Conservation (phyloP, 2,329 filamentous ascomycete genomes). For the Fusarium luffae region DNA sequence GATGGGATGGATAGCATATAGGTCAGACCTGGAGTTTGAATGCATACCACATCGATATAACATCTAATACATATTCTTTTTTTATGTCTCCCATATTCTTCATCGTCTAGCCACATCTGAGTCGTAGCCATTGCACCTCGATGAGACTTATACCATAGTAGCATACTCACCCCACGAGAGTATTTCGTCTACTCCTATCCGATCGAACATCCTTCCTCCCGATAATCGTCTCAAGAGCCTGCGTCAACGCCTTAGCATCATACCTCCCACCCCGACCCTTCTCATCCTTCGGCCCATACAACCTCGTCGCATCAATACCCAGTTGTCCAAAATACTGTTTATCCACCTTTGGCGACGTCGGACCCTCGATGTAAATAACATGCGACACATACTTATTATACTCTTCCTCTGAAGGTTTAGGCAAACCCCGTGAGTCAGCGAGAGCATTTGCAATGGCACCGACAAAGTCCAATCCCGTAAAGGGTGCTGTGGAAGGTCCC, state of each 20-base stretch:
- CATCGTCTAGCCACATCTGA: background rate
- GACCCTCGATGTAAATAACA: conserved; percentile 80
- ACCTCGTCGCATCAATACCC: conserved; percentile 80
- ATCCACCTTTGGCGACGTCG: conserved; percentile 76
- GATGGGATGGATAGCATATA: conserved; percentile 23
- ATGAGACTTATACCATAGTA: too few relatives aligned
- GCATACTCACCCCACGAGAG: conserved; percentile 49
- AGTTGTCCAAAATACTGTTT: conserved; percentile 68
- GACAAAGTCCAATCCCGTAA: conserved; percentile 84
- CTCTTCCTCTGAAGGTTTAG: conserved; percentile 54
- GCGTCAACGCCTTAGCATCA: conserved; percentile 77
- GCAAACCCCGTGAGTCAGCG: conserved; percentile 70
- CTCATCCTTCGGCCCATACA: conserved; percentile 75
- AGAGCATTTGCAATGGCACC: conserved; percentile 81
- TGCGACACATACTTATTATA: conserved; percentile 83
- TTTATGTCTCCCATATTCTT: conserved; percentile 8
- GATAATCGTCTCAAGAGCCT: conserved; percentile 81
- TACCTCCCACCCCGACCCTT: conserved; percentile 67
- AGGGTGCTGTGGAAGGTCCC: conserved; percentile 72
- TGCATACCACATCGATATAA: conserved; percentile 34
- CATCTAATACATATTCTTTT: conserved; percentile 32
- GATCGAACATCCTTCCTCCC: conserved; percentile 61
- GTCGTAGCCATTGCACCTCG: background rate
- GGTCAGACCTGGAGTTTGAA: conserved; percentile 36
- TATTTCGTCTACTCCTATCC: conserved; percentile 59